Base-by-base conservation (phyloP, 2,329 filamentous ascomycete species). In the Paecilomyces sp. region DNA sequence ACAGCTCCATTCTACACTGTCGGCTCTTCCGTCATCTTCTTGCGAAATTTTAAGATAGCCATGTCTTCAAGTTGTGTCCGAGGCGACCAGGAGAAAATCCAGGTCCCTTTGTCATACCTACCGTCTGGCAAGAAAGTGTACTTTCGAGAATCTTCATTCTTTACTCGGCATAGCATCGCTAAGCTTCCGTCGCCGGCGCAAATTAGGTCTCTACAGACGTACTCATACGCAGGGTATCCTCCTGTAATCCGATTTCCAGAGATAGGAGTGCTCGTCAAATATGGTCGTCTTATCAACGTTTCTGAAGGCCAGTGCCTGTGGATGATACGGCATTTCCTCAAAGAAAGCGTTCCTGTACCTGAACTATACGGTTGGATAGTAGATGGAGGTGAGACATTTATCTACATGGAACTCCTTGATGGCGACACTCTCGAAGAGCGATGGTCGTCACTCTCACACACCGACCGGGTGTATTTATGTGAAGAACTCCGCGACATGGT, bases 321-420 rank as follows among this genome's bases (percentile, higher is more conserved):
- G 58, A 63, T 65, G 58, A 51, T 72, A 31, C 61, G 61, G 56
- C 56, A 53, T 54, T 54, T 54, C 9, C 65, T 69, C 51, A 4
- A 57, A 12, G 60, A 61, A 22, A 55, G 63, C 4, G 64, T 74
- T 41, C 73, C 73, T 54, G 73, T 74, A 33, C 73, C 74, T 2
- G 71, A 76, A 59, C 61, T 74, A 18, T 76, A 71, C 64, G 72
- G 73, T n/a, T 77, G 72, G 72, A 63, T 62, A 18, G 60, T 66
- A 24, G 61, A 68, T 36, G 61, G 66, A 0, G 57, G 57, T 25
- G 60, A 65, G 30, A 62, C 68, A 3, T 73, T 70, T 57, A 67
- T 74, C 36, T 73, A 74, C 57, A 74, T 72, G 69, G 66, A 74
- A 58, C 59, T 70, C 25, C 67, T 74, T 30, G 18, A 61, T 57